Evolutionary conservation across 2,329 filamentous ascomycete genomes (phyloP), one percentile per base, ranked within the genome.

Genomic region (Hortaea sp.): DNA sequence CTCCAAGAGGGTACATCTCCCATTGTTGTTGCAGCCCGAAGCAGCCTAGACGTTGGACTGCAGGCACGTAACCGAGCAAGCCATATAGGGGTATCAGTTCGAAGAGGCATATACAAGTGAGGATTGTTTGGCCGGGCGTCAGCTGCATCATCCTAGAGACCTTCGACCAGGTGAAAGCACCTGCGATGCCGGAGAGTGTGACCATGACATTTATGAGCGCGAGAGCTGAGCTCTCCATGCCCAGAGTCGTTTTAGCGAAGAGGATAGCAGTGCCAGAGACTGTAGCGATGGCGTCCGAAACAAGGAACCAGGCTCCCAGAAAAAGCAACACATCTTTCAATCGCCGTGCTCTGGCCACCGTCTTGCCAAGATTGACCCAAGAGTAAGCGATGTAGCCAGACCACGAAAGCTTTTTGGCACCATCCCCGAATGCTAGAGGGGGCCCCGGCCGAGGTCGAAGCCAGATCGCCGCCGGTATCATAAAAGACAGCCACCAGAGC

Each of bases 1-100:
- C 85, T 0, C 88, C 89, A 1, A 98, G 69, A 0, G 87, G 86
- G 58, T 92, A 97, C 87, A 98, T 95, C 58, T 98, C 92, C 86
- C 88, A 95, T 3, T 86, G 83, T 62, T 92, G 82, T 65, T 95
- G 88, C n/a, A 98, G 74, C 1, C 92, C 92, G 37, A 88, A 69
- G 5, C 86, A 80, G 0, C 88, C 89, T 66, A 84, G 79, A 6
- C 73, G 69, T 56, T 81, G 77, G 41, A 98, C 76, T 5, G 86
- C 79, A 0, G 89, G 88, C 11, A 97, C 74, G 60, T 92, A 95
- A 1, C 89, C 89, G 12, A 94, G 69, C 9, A 98, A 73, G 0
- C 89, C 90, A 59, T 98, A 98, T 1, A 97, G 61, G 0, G 92
- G 92, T 43, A 98, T 95, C 29, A 95, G 67, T 65, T 95, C 89